phyloP scores from a whole-genome alignment of 2,329 filamentous ascomycete genomes.

The Clarireedia monteithiana region DNA sequence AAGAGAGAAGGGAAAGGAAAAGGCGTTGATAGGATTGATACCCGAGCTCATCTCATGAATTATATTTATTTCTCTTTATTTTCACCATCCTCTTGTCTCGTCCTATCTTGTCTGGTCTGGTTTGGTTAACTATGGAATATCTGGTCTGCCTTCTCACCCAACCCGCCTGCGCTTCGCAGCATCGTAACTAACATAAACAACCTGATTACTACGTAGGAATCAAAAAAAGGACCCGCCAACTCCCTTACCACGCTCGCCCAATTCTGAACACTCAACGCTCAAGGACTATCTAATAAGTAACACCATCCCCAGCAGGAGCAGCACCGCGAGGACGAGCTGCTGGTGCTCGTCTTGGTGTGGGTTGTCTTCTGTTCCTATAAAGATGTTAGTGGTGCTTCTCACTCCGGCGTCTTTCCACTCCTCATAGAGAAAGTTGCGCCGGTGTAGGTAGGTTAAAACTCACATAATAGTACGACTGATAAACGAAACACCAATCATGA shows the following conservation, averaged over 20 bases:
- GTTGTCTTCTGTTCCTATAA: constrained; percentile 11
- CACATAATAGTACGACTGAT: constrained; percentile 69
- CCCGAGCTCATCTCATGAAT: neutral
- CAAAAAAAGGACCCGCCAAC: too few relatives aligned
- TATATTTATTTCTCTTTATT: too few relatives aligned
- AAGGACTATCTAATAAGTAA: constrained; percentile 10
- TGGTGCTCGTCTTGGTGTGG: too few relatives aligned
- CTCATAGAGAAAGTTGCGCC: too few relatives aligned
- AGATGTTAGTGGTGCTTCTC: constrained; percentile 8
- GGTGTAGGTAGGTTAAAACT: constrained; percentile 31
- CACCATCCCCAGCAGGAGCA: constrained; percentile 19
- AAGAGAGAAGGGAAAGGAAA: constrained; percentile 17
- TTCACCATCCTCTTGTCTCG: too few relatives aligned
- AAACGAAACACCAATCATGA: constrained; percentile 71
- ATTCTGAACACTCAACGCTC: too few relatives aligned
- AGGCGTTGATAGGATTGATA: neutral
- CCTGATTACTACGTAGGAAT: neutral
- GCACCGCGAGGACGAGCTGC: constrained; percentile 17
- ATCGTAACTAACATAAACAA: neutral
- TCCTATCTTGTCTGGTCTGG: too few relatives aligned
- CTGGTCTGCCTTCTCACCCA: too few relatives aligned
- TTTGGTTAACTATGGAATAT: too few relatives aligned
- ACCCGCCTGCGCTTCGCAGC: neutral
- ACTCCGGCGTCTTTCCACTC: too few relatives aligned
- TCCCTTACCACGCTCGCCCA: too few relatives aligned